phyloP scores from a whole-genome alignment of 176 grass and related monocot species.

The Cocos nucifera region DNA sequence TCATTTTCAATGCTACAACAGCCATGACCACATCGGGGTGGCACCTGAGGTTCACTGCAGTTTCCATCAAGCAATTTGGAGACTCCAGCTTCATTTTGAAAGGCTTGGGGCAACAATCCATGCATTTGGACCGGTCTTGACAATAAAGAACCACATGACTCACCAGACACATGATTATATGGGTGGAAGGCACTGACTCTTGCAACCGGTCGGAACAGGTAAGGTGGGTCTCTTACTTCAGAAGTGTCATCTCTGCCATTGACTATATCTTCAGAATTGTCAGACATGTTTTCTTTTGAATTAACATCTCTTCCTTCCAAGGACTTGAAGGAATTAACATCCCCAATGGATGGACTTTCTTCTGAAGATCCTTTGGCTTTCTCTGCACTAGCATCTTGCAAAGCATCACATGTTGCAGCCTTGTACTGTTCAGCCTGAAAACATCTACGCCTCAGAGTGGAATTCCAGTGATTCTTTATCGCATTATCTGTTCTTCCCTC shows the following conservation, averaged over 20 bases:
- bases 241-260: conserved; percentile 12
- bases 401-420: conserved; percentile 19
- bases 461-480: conserved; percentile 99
- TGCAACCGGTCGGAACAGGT: conserved; percentile 57
- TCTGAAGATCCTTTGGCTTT: conserved; percentile 33
- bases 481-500: conserved; percentile 91
- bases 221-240: conserved; percentile 45
- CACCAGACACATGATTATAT: conserved; percentile 25
- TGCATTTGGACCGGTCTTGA: conserved; percentile 19
- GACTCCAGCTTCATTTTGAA: conserved; percentile 25
- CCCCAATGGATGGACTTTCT: conserved; percentile 31
- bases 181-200: conserved; percentile 75
- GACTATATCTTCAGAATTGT: conserved; percentile 21
- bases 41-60: conserved; percentile 49
- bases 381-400: conserved; percentile 26
- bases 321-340: conserved; percentile 36
- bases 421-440: conserved; percentile 33
- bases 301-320: conserved; percentile 28
- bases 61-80: conserved; percentile 35
- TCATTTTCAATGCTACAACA: conserved; percentile 38
- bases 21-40: conserved; percentile 68
- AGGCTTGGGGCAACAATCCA: conserved; percentile 22
- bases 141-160: conserved; percentile 25
- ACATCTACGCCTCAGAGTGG: conserved; percentile 68
- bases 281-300: conserved; percentile 25